These are phyloP conservation scores for Mycena citricolor DNA, from an alignment of 1,284 basidiomycete genomes.

Conservation along the genomic window DNA sequence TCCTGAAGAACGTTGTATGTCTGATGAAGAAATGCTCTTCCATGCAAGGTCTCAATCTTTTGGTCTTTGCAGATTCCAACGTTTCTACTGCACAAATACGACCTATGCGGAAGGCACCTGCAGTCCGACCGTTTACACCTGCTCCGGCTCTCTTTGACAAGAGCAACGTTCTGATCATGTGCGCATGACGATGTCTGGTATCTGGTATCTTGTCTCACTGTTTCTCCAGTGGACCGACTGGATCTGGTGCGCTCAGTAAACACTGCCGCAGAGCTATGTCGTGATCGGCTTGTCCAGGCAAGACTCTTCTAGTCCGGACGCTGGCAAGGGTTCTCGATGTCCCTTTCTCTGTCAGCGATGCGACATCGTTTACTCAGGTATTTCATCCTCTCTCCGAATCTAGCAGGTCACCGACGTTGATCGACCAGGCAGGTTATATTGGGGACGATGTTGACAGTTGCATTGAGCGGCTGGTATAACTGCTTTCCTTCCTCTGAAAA, in stretches of 20 bases:
- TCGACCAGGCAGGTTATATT: constrained; percentile 77
- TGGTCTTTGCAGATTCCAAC: constrained; percentile 29
- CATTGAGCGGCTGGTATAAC: constrained; percentile 70
- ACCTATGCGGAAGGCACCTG: constrained; percentile 43
- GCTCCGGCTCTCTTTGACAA: constrained; percentile 75
- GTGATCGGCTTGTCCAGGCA: constrained; percentile 50
- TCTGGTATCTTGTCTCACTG: constrained; percentile 1
- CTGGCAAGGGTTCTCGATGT: constrained; percentile 86
- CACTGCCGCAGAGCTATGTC: not conserved
- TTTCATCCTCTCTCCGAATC: no score
- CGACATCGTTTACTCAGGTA: constrained; percentile 82
- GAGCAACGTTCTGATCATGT: constrained; percentile 91
- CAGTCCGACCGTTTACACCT: constrained; percentile 42
- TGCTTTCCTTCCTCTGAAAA: constrained; percentile 36
- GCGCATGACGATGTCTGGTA: constrained; percentile 29
- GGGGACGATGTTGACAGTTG: constrained; percentile 94
- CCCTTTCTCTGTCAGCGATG: constrained; percentile 86
- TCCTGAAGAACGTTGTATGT: constrained; percentile 16
- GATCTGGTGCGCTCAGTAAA: constrained; percentile 56
- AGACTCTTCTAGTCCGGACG: constrained; percentile 84
- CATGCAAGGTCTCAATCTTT: not conserved
- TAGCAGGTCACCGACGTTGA: no score
- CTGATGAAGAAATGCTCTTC: no score
- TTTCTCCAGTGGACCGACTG: constrained; percentile 69
- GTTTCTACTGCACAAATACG: constrained; percentile 56